Percentiles rank a stretch among this genome's conserved stretches.
Evolutionary conservation across 2,329 filamentous ascomycete species (phyloP).

Genomic region (Fusarium sp.): DNA sequence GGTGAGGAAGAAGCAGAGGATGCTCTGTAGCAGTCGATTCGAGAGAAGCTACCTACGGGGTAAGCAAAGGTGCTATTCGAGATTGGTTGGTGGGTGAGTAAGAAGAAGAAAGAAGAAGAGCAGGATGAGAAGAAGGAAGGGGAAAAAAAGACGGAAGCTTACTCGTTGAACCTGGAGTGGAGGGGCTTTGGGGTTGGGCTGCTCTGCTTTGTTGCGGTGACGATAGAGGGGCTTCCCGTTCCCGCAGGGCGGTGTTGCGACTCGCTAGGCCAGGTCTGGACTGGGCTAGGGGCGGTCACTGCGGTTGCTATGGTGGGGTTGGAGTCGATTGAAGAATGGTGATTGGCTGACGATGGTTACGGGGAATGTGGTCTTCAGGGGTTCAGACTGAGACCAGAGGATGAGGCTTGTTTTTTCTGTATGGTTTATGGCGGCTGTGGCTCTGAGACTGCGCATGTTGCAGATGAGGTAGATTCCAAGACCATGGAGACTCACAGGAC

Average conservation of each 20-base stretch:
- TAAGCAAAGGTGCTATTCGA: not conserved
- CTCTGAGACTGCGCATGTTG: not conserved
- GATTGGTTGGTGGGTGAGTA: conserved; percentile 14
- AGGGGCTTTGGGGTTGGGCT: conserved; percentile 35
- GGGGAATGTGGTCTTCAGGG: conserved; percentile 32
- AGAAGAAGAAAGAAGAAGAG: conserved; percentile 29
- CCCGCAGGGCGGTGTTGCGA: conserved; percentile 39
- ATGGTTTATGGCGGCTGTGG: conserved; percentile 22
- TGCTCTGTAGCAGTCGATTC: conserved; percentile 13
- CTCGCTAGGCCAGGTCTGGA: conserved; percentile 4
- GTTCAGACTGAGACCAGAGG: conserved; percentile 9
- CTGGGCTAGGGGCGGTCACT: conserved; percentile 28
- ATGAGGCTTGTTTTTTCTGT: conserved; percentile 31
- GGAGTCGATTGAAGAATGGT: not conserved
- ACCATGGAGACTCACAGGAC: not conserved
- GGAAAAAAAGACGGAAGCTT: conserved; percentile 34
- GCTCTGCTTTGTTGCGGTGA: conserved; percentile 46
- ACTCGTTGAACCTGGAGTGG: conserved; percentile 37
- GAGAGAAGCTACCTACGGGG: conserved; percentile 18
- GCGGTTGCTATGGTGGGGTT: conserved; percentile 25
- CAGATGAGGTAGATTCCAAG: not conserved
- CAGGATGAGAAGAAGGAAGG: conserved; percentile 10
- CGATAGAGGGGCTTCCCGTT: conserved; percentile 49
- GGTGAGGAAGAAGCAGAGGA: conserved; percentile 28
- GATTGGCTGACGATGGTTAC: conserved; percentile 19